phyloP scores from a whole-genome alignment of 305 asterid species.

The Rubia occidens region DNA sequence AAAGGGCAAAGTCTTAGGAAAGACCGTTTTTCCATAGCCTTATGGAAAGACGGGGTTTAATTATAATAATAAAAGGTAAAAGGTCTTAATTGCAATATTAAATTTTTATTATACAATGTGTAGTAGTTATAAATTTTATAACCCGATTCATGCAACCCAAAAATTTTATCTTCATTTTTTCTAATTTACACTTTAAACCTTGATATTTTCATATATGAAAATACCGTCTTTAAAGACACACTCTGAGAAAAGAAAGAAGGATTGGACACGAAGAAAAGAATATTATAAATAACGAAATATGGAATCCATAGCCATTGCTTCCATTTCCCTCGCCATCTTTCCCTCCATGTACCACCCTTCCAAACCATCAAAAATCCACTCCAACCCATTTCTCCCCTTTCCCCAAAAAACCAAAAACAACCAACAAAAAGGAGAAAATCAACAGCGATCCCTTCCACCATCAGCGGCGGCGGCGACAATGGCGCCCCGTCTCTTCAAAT shows the following conservation, averaged over 20 bases:
- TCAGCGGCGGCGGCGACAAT: conserved; percentile 22
- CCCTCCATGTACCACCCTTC: conserved; percentile 31
- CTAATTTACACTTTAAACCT: too few species aligned
- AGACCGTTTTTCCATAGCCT: too few species aligned
- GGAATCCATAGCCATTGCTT: neutral
- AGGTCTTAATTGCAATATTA: too few species aligned
- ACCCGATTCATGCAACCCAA: too few species aligned
- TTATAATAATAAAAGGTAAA: too few species aligned
- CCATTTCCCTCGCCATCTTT: conserved; percentile 26
- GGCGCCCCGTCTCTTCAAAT: conserved; percentile 74
- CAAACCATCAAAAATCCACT: conserved; percentile 1
- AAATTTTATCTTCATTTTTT: too few species aligned
- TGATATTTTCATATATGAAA: too few species aligned
- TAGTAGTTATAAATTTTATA: too few species aligned
- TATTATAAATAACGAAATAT: neutral
- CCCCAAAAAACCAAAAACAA: neutral
- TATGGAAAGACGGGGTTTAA: too few species aligned
- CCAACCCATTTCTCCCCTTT: neutral
- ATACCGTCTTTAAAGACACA: too few species aligned
- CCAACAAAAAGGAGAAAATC: neutral
- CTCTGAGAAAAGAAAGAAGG: neutral
- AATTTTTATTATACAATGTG: too few species aligned
- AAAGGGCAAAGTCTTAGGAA: too few species aligned
- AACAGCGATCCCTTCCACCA: neutral
- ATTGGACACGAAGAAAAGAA: neutral